Percentiles rank a stretch among this genome's conserved stretches.
Evolutionary conservation across 139 green algal species (phyloP).

Genomic region (Trebouxia sp.): DNA sequence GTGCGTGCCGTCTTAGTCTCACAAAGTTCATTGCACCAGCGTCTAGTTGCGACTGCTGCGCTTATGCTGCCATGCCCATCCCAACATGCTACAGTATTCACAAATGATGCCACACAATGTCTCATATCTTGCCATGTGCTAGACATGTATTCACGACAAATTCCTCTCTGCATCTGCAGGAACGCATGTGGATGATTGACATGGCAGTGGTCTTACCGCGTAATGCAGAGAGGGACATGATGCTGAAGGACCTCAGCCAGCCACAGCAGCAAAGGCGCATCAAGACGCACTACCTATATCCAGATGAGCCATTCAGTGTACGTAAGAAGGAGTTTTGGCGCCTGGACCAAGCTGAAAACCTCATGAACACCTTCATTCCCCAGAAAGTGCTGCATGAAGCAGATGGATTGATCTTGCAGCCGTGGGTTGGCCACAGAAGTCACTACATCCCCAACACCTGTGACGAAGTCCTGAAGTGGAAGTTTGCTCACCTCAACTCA

Average conservation of each 20-base stretch:
- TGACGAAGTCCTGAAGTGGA: slow-evolving; percentile 95
- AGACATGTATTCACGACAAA: no score
- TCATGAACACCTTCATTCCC: slow-evolving; percentile 82
- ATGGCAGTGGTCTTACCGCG: slow-evolving; percentile 56
- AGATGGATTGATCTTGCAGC: slow-evolving; percentile 95
- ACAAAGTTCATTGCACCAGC: no score
- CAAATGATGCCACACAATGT: no score
- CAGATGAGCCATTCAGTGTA: slow-evolving; percentile 73
- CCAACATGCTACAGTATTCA: no score
- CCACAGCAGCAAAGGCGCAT: slow-evolving; percentile 14
- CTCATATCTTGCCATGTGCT: no score
- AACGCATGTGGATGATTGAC: slow-evolving; percentile 57
- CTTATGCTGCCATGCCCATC: no score
- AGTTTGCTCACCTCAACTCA: slow-evolving; percentile 94
- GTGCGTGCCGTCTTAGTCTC: no score
- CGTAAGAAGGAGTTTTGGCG: slow-evolving; percentile 90
- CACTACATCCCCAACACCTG: slow-evolving; percentile 81
- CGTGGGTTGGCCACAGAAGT: slow-evolving; percentile 20
- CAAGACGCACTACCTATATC: slow-evolving; percentile 38
- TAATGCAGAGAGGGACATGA: slow-evolving; percentile 52
- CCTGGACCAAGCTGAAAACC: slow-evolving; percentile 47
- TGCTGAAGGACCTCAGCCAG: slow-evolving; percentile 25
- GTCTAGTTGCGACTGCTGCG: no score
- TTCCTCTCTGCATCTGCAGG: slow-evolving; percentile 30
- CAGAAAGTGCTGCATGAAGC: slow-evolving; percentile 83